Percentiles rank a stretch among this genome's conserved stretches.
Evolutionary conservation across 2,329 filamentous ascomycete genomes (phyloP).

Genomic region (Zymoseptoria pseudotritici): DNA sequence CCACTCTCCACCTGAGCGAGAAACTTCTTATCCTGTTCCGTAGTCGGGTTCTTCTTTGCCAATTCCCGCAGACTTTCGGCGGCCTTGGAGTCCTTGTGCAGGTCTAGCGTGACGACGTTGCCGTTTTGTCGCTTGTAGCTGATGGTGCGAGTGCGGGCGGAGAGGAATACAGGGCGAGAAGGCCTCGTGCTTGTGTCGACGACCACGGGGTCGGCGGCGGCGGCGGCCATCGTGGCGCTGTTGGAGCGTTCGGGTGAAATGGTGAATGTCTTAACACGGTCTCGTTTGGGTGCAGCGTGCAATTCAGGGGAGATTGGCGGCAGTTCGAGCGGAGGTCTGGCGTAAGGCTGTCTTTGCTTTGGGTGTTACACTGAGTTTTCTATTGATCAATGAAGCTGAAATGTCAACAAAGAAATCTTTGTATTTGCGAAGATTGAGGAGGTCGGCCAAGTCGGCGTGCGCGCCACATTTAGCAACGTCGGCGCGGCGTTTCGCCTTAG

Average conservation of each 20-base stretch:
- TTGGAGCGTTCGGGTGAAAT: not conserved
- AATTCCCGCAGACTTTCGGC: constrained; percentile 9
- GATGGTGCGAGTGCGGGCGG: constrained; percentile 14
- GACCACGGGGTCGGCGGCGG: constrained; percentile 6
- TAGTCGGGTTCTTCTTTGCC: constrained; percentile 6
- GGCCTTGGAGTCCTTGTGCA: constrained; percentile 15
- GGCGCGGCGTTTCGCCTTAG: too few species aligned
- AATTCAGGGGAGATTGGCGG: not conserved
- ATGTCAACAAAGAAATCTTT: not conserved
- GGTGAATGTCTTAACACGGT: not conserved
- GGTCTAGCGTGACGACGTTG: constrained; percentile 15
- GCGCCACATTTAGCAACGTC: not conserved
- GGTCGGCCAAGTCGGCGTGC: too few species aligned
- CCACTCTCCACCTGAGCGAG: constrained; percentile 1
- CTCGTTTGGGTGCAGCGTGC: not conserved
- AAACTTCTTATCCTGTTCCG: not conserved
- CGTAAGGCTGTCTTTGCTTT: not conserved
- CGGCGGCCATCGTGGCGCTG: constrained; percentile 2
- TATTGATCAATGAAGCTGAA: not conserved
- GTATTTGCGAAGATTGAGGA: too few species aligned
- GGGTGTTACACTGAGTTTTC: not conserved
- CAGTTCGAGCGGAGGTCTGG: not conserved
- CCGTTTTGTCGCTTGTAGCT: constrained; percentile 17
- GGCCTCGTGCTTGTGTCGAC: constrained; percentile 1
- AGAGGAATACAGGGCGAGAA: constrained; percentile 11